These are phyloP conservation scores for Tritrichomonas foetus DNA, from an alignment of 208 protist genomes.

Conservation along the genomic window DNA sequence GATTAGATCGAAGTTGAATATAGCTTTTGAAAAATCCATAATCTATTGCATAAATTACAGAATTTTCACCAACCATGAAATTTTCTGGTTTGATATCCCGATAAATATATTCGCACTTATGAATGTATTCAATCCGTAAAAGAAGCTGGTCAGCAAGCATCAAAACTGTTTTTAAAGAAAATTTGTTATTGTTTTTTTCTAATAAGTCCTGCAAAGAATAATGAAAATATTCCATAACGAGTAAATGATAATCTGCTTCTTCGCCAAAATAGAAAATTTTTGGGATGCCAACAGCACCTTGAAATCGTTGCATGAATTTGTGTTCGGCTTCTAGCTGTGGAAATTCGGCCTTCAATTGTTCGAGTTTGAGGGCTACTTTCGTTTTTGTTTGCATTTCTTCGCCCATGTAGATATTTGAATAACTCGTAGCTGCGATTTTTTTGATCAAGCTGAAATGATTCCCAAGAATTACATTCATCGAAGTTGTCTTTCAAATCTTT, in stretches of 20 bases:
- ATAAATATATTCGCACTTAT: background rate
- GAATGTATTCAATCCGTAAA: background rate
- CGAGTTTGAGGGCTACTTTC: background rate
- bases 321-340: background rate
- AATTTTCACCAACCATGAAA: background rate
- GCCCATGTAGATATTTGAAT: slow-evolving; percentile 78
- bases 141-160: background rate
- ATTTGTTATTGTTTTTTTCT: background rate
- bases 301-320: background rate
- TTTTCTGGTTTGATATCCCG: background rate
- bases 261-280: background rate
- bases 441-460: background rate
- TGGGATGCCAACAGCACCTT: background rate
- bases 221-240: background rate
- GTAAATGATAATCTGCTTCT: background rate
- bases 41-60: background rate
- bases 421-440: slow-evolving; percentile 86
- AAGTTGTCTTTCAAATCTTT: too few species aligned
- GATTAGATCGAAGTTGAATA: background rate
- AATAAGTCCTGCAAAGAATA: background rate
- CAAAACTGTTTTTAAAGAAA: background rate
- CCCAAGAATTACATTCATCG: too few species aligned
- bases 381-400: background rate
- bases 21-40: background rate
- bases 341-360: background rate